Base-by-base conservation (phyloP, 345 rosid species). In the Populus pruinosa region DNA sequence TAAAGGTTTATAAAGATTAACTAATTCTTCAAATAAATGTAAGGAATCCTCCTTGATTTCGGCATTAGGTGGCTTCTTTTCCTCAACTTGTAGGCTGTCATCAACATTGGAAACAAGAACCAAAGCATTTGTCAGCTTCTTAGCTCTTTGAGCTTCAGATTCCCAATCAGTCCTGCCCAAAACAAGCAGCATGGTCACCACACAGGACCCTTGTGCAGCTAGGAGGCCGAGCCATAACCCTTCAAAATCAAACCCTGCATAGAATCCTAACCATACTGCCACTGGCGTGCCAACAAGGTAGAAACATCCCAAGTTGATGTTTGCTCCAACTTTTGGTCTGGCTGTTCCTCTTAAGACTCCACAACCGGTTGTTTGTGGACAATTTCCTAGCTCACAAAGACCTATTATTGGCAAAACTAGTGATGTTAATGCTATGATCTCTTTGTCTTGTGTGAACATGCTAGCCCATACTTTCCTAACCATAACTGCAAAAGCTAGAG, bases 331-430 rank as follows among this genome's bases (percentile, higher is more conserved):
- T 69, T 89, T 91, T 6, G 98, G 98, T 67, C 97, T 86, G 0
- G 97, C 98, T 1, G 91, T 88, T 49, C 98, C 98, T 83, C 98
- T 83, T 69, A 94, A 64, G 4, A 92, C 96, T 2, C 98, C 98
- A 64, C 98, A 94, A 1, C 89, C 85, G 17, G 94, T 90, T 7
- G 98, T 94, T 75, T 94, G 97, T 4, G 98, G 96, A 76, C 98
- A 94, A 76, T 92, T 94, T 18, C 98, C 98, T 17, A 94, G 88
- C 80, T 94, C 98, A 71, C 98, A 94, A 2, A 92, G 83, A 64
- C 97, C 98, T 14, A 92, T 87, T 61, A 94, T 91, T 11, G 96
- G 97, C 86, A 94, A 80, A 67, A 88, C 92, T 83, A 80, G 83
- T 0, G 94, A 85, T 17, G 97, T 92, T 74, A 91, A 81, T 61